Evolutionary conservation across 2,329 filamentous ascomycete species (phyloP), one percentile per base, ranked within the genome.

Genomic region (Pestalotiopsis sp.): DNA sequence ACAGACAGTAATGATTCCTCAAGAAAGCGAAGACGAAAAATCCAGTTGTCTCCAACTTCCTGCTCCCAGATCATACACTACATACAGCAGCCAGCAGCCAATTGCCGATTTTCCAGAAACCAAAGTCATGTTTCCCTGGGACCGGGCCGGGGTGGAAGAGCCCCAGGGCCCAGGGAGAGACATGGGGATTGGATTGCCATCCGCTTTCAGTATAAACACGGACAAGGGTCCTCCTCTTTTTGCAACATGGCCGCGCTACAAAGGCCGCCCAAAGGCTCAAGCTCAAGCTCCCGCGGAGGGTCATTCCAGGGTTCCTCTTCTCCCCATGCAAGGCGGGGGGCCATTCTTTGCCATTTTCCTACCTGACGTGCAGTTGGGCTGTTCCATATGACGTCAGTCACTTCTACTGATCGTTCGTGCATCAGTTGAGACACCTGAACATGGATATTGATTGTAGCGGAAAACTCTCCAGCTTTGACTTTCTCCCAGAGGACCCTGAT

Each of bases 191-290:
- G 58, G 31, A 25, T 61, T 12, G 27, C 58, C 20, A 61, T 61
- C 58, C 58, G 58, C 23, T 27, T 61, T 38, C 58, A 61, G 58
- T 38, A 31, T 31, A 61, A 38, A n/a, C 23, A 61, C 2, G 31
- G 58, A 61, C 58, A 61, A 61, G 58, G 58, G 58, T 58, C 58
- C 12, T 61, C 31, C 58, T 61, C 41, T 49, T 49, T 49, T 4
- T 7, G 41, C 58, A 61, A 31, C 25, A n/a, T 31, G 58, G 27
- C 58, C 17, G 58, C 4, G 58, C 58, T 61, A 14, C 41, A 49
- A 49, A 49, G 41, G 7, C 31, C 31, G 41, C 41, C n/a, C 14
- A 49, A 5, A n/a, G 41, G 41, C 41, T 49, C 41, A n/a, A 49
- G 41, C 41, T 49, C 41, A 61, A 61, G 23, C 23, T 36, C 12